phyloP scores from a whole-genome alignment of 2,329 filamentous ascomycete genomes.

The Drechslerella coelobrocha region DNA sequence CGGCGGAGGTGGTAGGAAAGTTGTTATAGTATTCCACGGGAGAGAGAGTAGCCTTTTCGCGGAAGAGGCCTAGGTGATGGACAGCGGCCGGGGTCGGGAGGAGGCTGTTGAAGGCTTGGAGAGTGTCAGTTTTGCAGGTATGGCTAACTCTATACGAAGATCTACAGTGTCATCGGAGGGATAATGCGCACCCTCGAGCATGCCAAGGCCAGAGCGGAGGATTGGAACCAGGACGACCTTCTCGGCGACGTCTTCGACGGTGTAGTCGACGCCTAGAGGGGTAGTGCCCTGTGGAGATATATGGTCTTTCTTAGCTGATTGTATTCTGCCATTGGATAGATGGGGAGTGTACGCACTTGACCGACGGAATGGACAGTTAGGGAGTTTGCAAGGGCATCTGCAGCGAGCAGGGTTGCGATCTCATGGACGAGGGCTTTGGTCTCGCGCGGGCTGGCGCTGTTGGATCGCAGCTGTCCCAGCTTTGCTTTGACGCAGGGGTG shows the following conservation, averaged over 20 bases:
- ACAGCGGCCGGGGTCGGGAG: conserved; percentile 81
- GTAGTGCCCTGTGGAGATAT: conserved; percentile 69
- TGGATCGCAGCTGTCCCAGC: conserved; percentile 84
- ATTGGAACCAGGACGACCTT: conserved; percentile 85
- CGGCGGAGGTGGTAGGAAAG: conserved; percentile 66
- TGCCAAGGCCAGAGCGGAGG: conserved; percentile 86
- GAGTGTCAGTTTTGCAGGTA: conserved; percentile 6
- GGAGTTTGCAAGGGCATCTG: conserved; percentile 75
- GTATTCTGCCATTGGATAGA: conserved; percentile 53
- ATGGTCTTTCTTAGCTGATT: conserved; percentile 1
- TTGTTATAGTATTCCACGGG: conserved; percentile 99
- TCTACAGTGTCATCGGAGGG: background rate
- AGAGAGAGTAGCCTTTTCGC: conserved; percentile 82
- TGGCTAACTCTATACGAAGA: conserved; percentile 2
- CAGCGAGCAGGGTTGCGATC: conserved; percentile 80
- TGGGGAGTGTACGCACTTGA: conserved; percentile 63
- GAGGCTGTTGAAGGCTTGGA: conserved; percentile 75
- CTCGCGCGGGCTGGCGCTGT: conserved; percentile 72
- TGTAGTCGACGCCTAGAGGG: conserved; percentile 67
- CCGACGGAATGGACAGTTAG: conserved; percentile 67
- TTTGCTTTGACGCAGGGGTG: conserved; percentile 89
- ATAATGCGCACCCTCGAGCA: conserved; percentile 75
- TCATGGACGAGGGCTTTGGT: conserved; percentile 85
- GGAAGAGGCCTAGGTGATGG: conserved; percentile 93
- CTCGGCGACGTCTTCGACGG: conserved; percentile 60